Evolutionary conservation across 257 asterid species (phyloP).

Genomic region (Oldenlandia corymbosa): DNA sequence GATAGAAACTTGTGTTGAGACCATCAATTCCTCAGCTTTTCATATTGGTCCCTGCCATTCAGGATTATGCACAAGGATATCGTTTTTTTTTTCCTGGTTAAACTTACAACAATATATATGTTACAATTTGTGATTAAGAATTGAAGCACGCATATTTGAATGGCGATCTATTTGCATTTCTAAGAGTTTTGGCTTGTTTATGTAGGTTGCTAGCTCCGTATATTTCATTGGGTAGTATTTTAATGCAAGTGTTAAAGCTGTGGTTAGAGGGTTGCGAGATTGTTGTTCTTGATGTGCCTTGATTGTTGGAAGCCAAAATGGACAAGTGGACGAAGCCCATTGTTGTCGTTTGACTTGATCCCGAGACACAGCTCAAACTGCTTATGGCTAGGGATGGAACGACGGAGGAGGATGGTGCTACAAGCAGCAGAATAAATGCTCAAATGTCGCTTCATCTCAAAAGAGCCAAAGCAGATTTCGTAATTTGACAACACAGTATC

Average conservation of each 20-base stretch:
- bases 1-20: too few relatives aligned
- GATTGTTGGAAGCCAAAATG: conserved; percentile 82
- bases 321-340: conserved; percentile 79
- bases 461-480: conserved; percentile 59
- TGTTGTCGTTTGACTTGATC: conserved; percentile 80
- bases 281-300: conserved; percentile 27
- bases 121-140: too few relatives aligned
- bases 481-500: conserved; percentile 76
- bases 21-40: too few relatives aligned
- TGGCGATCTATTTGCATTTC: too few relatives aligned
- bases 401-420: conserved; percentile 64
- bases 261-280: neutral
- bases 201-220: conserved; percentile 13
- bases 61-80: too few relatives aligned
- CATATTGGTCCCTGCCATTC: too few relatives aligned
- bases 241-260: neutral
- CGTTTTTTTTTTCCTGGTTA: too few relatives aligned
- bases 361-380: conserved; percentile 74
- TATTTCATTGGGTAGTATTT: neutral
- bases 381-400: conserved; percentile 70
- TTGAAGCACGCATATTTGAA: too few relatives aligned
- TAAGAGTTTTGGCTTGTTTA: conserved; percentile 7
- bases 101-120: too few relatives aligned
- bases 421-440: conserved; percentile 65
- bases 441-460: conserved; percentile 85